Evolutionary conservation across 2,329 filamentous ascomycete species (phyloP), one percentile per base, ranked within the genome.

Genomic region (Sarocladium kiliense): DNA sequence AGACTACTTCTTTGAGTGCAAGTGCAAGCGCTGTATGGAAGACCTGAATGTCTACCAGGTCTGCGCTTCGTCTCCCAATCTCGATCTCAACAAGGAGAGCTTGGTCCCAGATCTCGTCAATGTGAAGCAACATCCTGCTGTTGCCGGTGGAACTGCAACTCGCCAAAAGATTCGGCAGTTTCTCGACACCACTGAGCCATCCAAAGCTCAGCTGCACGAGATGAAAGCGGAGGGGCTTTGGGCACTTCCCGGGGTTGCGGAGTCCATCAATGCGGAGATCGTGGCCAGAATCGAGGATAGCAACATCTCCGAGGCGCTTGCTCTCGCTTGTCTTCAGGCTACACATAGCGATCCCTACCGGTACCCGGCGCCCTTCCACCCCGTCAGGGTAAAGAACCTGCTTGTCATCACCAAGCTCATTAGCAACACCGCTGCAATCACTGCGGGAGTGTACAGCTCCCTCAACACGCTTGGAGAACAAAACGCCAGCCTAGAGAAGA

Each of bases 11-110:
- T 85, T 85, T 59, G 60, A 68, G 7, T 85, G 81, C 61, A 58
- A 56, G 19, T 85, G 81, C 56, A 63, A 58, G 12, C 74, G 79
- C 30, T 85, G 81, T 62, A 63, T 61, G 11, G 66, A 74, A 14
- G 72, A 84, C 59, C 66, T 84, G 21, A 76, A 79, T 56, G 71
- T 80, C 44, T 84, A 84, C 60, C 71, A 82, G 56, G 75, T 78
- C 30, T 78, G 74, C 63, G 67, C 71, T 54, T 53, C 37, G 2
- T 77, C 72, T 12, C 71, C 74, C 2, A 62, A 68, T 55, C 60
- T 77, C 10, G 59, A 68, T 6, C 68, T 79, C 55, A 80, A 81
- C 62, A 62, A 61, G 1, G 66, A 73, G 60, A 79, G 77, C 56
- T 26, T 82, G 18, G 68, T 73, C 16, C 70, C 75, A 2, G 71